phyloP scores from a whole-genome alignment of 2,329 filamentous ascomycete genomes.

The Zalaria sp. region DNA sequence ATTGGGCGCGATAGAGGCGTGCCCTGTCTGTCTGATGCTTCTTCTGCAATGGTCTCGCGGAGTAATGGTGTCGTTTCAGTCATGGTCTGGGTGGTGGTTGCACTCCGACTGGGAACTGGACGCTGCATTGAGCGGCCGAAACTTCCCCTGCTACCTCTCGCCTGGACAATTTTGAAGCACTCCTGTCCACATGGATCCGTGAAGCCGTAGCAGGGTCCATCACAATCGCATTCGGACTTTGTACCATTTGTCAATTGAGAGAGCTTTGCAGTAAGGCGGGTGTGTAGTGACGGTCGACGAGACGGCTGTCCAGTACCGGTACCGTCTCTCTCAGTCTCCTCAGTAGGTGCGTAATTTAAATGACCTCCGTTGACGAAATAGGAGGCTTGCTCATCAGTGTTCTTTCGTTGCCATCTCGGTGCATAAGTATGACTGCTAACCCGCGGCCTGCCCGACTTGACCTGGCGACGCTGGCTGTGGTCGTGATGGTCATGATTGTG shows the following conservation, averaged over 20 bases:
- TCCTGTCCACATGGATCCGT: conserved; percentile 47
- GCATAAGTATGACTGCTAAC: not conserved
- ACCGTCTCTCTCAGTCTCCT: conserved; percentile 1
- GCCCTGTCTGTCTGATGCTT: not conserved
- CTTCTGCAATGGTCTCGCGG: conserved; percentile 9
- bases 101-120: not conserved
- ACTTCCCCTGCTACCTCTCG: conserved; percentile 16
- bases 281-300: conserved; percentile 25
- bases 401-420: not conserved
- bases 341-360: not conserved
- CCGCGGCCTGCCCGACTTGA: not conserved
- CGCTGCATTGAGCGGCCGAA: no score
- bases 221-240: conserved; percentile 35
- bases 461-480: conserved; percentile 1
- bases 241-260: conserved; percentile 34
- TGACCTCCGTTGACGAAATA: conserved; percentile 7
- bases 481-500: conserved; percentile 11
- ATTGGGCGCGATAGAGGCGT: not conserved
- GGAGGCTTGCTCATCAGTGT: not conserved
- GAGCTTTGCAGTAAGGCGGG: conserved; percentile 27
- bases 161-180: conserved; percentile 39
- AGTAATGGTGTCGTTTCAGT: conserved; percentile 18
- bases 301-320: conserved; percentile 1
- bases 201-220: conserved; percentile 47
- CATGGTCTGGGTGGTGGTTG: conserved; percentile 6